Base-by-base conservation (phyloP, 352 stramenopile species). In the Globisporangium parvum region DNA sequence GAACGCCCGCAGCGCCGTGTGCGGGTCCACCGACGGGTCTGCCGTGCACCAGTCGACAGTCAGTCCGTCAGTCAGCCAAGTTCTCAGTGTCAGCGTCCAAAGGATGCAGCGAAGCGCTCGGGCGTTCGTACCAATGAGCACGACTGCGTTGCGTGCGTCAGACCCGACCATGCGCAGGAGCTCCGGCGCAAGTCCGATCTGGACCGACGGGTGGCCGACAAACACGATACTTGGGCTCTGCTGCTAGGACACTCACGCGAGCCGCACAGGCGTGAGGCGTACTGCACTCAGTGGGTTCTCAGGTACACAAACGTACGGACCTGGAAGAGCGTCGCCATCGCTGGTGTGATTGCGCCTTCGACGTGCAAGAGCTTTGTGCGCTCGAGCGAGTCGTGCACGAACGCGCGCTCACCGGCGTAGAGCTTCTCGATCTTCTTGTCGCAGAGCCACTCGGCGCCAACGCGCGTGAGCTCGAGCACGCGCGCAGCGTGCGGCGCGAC, bases 401-500 rank as follows among this genome's bases (percentile, higher is more conserved):
- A 95, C 0, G 81, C 79, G 26, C 76, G 61, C 61, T 93, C 80
- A 18, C 80, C 77, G 11, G 67, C 72, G 42, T 87, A 93, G 17
- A 93, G 52, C 47, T 87, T 87, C 23, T 90, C 79, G 17, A 85
- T 73, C 49, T 91, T 92, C 59, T 91, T 91, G 55, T 95, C 75
- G 53, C 80, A 91, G 3, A 95, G 63, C 74, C 85, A 95, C 62
- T 95, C 82, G 5, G 85, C 70, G 3, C 79, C 85, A 5, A 61
- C 31, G 10, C 4, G 60, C 33, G 79, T 82, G 20, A 83, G 48
- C 33, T 85, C 66, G 48, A 92, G 65, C 1, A 84, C 60, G 6
- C 70, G 64, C 17, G 66, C 62, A 6, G 78, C 78, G 44, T 74
- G 53, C 18, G 83, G 63, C 17, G 80, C 88, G 17, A 93, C 67